phyloP scores from a whole-genome alignment of 176 grass and related monocot genomes.

The Oryza officinalis region DNA sequence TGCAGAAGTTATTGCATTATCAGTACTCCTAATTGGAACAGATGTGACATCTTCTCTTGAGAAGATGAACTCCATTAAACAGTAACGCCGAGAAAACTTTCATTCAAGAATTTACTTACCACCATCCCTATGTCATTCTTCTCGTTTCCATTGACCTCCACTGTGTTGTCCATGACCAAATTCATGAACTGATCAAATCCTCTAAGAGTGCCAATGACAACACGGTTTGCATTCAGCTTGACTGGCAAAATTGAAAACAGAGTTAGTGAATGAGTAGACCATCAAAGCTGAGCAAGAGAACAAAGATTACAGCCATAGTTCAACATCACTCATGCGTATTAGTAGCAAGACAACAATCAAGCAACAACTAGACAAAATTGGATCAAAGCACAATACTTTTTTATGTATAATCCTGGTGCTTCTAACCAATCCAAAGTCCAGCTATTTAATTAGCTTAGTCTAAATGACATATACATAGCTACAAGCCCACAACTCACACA shows the following conservation, averaged over 20 bases:
- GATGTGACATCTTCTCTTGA: neutral
- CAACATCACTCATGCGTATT: neutral
- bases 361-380: neutral
- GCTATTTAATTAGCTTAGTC: constrained; percentile 11
- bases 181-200: constrained; percentile 99
- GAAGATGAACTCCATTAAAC: neutral
- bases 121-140: constrained; percentile 98
- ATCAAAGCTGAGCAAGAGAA: neutral
- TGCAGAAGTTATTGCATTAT: constrained; percentile 34
- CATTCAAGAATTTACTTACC: constrained; percentile 42
- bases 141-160: constrained; percentile 83
- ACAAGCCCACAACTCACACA: neutral
- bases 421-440: neutral
- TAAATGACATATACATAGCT: neutral
- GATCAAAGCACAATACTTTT: neutral
- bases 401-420: neutral
- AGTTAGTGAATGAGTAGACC: neutral
- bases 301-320: neutral
- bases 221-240: constrained; percentile 85
- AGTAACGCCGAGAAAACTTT: neutral
- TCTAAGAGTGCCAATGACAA: constrained; percentile 82
- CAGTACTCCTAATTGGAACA: constrained; percentile 7
- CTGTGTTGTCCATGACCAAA: constrained; percentile 84
- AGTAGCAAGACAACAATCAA: neutral
- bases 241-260: constrained; percentile 47